Evolutionary conservation across 1,284 basidiomycete species (phyloP), one percentile per base, ranked within the genome.

Genomic region (Apiotrichum domesticum): DNA sequence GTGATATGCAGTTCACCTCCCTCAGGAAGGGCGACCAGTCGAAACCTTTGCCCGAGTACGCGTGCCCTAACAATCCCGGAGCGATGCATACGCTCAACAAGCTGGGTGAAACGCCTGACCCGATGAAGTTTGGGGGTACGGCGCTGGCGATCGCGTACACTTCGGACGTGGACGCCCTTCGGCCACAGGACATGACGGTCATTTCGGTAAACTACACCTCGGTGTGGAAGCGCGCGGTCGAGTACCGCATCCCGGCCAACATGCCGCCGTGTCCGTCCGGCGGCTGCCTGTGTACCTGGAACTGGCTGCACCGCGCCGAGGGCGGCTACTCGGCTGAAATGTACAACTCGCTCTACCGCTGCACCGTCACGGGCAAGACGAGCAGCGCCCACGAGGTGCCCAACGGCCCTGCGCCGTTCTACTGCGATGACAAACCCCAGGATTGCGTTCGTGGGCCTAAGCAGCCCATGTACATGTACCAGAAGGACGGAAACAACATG

Each of bases 281-380:
- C 11, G 82, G 81, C 39, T 88, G 87, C 66, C 80, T 78, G 14
- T 87, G 87, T 69, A 80, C 83, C 6, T 89, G 83, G 79, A 42
- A 56, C 53, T 61, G 59, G 59, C 29, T 61, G 34, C 59, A 61
- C 51, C 15, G 56, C 34, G 50, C 14, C 34, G 6, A 11, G 32
- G 57, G 55, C 54, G 54, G 58, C 43, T 56, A 56, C 52, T 46
- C 42, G 10, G 48, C 44, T 43, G 58, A 59, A 35, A 56, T 56
- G 33, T 88, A 86, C 77, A 86, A 87, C 84, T 86, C 81, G 51
- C 83, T 83, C 32, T 88, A 88, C 80, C 82, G 83, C 63, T 89
- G 87, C 78, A 80, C 82, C 48, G 77, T 88, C 46, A 82, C 83
- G 1, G 80, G 80, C 46, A 11, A 39, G 15, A 47, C 41, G 8